A percentile compares a stretch with the other conserved stretches of the same genome.
Conservation (phyloP, 2,329 filamentous ascomycete genomes). For the Arthrobotrys musiformis region DNA sequence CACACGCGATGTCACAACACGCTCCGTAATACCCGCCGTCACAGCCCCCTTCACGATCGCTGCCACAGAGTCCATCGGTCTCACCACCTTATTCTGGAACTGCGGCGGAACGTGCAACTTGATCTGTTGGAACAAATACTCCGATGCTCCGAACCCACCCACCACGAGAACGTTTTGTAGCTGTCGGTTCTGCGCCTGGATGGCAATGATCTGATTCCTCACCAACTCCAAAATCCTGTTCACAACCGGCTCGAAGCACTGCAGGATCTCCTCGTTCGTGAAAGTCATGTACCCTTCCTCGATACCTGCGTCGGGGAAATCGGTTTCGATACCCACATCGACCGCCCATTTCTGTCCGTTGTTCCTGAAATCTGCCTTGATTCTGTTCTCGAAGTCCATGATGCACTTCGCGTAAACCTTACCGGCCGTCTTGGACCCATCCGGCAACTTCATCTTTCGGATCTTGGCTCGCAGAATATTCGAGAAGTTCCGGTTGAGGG, state of each 20-base stretch:
- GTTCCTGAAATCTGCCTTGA: constrained; percentile 99
- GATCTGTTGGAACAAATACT: constrained; percentile 99
- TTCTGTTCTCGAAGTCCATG: constrained; percentile 99
- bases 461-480: constrained; percentile 98
- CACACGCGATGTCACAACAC: constrained; percentile 95
- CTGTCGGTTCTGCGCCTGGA: constrained; percentile 93
- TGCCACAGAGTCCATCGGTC: constrained; percentile 98
- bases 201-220: constrained; percentile 97
- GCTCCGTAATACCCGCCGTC: constrained; percentile 95
- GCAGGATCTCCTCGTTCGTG: constrained; percentile 97
- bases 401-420: constrained; percentile 99
- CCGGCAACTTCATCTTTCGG: constrained; percentile 97
- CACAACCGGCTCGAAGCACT: constrained; percentile 98
- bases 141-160: constrained; percentile 96
- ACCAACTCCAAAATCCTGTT: constrained; percentile 96
- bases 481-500: constrained; percentile 96
- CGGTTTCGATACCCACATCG: constrained; percentile 97
- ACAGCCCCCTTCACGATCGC: constrained; percentile 99
- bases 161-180: constrained; percentile 97
- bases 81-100: constrained; percentile 97
- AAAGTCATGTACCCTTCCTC: constrained; percentile 99
- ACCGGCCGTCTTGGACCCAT: constrained; percentile 95
- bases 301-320: constrained; percentile 96
- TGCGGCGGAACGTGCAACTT: constrained; percentile 97
- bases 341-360: constrained; percentile 99